Evolutionary conservation across 768 basidiomycete genomes (phyloP), one percentile per base, ranked within the genome.

Genomic region (Naganishia onofrii): DNA sequence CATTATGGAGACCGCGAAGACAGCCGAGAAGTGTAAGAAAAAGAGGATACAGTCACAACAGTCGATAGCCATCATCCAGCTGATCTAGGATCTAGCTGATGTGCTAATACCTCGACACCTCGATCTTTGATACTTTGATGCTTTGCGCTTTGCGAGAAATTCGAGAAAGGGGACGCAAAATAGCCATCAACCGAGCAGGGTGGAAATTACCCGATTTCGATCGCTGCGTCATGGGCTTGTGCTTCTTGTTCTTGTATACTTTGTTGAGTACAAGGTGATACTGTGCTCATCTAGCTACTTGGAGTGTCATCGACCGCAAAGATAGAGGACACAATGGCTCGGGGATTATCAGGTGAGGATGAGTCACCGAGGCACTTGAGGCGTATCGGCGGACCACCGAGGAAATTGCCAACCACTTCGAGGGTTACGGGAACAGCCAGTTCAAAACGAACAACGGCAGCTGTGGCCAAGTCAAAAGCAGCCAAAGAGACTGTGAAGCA

Each of bases 151-250:
- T 51, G 48, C 6, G 23, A 4, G 21, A 51, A 51, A 26, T 8
- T 8, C 13, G 48, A 26, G 48, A 51, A 26, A n/a, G 21, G 23
- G 6, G 13, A n/a, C 7, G 3, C n/a, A 51, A 51, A 51, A 12
- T n/a, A 21, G 19, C 48, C 48, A 42, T 42, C 7, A 51, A 13
- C 23, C 12, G 21, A 51, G n/a, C n/a, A n/a, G 7, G 48, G 42
- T 42, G 4, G 19, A 51, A 51, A 63, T 36, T 28, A 55, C 28
- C 26, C 60, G 60, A 63, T 63, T 44, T 42, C 60, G 60, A 63
- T 63, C 60, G 60, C 21, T 58, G 57, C 60, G 60, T 63, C 60
- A 63, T 63, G 31, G 31, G 17, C 32, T 21, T n/a, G 48, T 51
- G 12, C 48, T n/a, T 58, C 57, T 36, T 21, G 34, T 38, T n/a